phyloP scores from a whole-genome alignment of 2,329 filamentous ascomycete genomes.

The Chrysoporthe cubensis region DNA sequence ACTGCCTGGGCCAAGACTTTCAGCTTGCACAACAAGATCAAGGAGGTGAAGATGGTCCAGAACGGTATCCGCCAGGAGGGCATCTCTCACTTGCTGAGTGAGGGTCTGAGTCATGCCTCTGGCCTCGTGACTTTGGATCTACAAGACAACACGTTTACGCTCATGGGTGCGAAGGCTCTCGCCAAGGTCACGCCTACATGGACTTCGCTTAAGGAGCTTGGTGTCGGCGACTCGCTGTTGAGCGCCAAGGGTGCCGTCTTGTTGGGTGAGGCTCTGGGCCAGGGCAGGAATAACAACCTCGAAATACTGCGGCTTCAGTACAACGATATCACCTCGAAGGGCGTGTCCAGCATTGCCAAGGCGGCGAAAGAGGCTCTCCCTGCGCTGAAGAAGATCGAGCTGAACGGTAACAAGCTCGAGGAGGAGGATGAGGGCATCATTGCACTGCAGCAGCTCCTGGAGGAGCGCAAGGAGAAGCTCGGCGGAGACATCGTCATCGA shows the following conservation, averaged over 20 bases:
- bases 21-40: conserved; percentile 79
- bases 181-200: conserved; percentile 75
- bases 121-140: conserved; percentile 80
- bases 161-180: conserved; percentile 76
- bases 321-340: conserved; percentile 86
- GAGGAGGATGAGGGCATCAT: conserved; percentile 80
- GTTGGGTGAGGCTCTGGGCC: conserved; percentile 72
- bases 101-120: conserved; percentile 74
- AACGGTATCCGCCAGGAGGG: conserved; percentile 97
- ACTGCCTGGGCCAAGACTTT: conserved; percentile 89
- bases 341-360: conserved; percentile 70
- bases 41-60: conserved; percentile 94
- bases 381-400: conserved; percentile 79
- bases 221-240: conserved; percentile 86
- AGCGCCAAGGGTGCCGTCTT: conserved; percentile 75
- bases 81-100: conserved; percentile 76
- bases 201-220: conserved; percentile 78
- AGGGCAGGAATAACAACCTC: conserved; percentile 78
- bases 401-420: conserved; percentile 94
- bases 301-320: conserved; percentile 85
- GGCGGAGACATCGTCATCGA: conserved; percentile 71
- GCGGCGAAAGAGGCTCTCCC: conserved; percentile 73
- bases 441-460: conserved; percentile 71
- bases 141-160: conserved; percentile 97
- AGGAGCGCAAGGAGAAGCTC: conserved; percentile 75